Evolutionary conservation across 495 filamentous ascomycete species (phyloP), one percentile per base, ranked within the genome.

Genomic region (Aspergillus saccharolyticus): DNA sequence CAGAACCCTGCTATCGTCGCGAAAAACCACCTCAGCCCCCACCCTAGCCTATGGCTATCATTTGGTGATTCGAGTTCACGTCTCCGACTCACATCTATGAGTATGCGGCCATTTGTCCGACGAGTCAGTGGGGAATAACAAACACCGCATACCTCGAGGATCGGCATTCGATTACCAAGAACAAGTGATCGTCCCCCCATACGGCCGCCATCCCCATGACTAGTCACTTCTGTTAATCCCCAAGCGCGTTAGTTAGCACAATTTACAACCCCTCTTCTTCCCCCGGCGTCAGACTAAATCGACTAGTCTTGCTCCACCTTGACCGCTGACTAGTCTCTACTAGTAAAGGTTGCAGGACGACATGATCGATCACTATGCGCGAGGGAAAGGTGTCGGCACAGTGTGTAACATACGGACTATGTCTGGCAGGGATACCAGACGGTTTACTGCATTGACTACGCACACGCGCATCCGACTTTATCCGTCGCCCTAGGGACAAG

Each of bases 1-100:
- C 56, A 52, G 56, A 61, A 59, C 59, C 59, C 59, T 65, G 63
- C 53, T 57, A 42, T 57, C 63, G 59, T 61, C 63, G 59, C 63
- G 58, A 64, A 55, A n/a, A 51, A 22, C 44, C 21, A 47, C 47
- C 33, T 10, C 10, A 12, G 14, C 33, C 33, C 25, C 33, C 33
- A 39, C 33, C 33, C 2, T 39, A 12, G 33, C 33, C 33, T 39
- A 9, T 39, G 33, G 10, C 33, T 15, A 12, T 12, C 33, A 39
- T 39, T 39, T 12, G 33, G 33, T 12, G 33, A 5, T 39, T 39
- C 33, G 33, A 39, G 33, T 12, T 39, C 33, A 15, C 33, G 12
- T 15, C 33, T 39, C 14, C 33, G 33, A 39, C 33, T 39, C 33
- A 39, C 14, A 15, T 39, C 14, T 39, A 39, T 39, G 33, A n/a